phyloP scores from a whole-genome alignment of 2,329 filamentous ascomycete genomes.

The Chaetomium sp. region DNA sequence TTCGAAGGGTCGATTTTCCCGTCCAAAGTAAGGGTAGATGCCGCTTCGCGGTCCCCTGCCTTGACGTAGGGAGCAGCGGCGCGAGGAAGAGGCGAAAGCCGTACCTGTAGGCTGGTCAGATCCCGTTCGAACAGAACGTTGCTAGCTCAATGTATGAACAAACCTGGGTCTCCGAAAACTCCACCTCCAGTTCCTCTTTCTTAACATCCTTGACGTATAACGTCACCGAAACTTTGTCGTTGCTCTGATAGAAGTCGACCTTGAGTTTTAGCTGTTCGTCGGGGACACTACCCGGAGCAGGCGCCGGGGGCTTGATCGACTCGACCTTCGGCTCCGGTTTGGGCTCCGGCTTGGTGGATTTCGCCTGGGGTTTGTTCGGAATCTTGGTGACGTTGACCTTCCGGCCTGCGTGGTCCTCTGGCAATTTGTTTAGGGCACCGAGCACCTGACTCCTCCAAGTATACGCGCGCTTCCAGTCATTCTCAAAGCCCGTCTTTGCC shows the following conservation, averaged over 20 bases:
- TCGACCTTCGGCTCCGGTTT: constrained; percentile 7
- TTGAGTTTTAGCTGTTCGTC: constrained; percentile 42
- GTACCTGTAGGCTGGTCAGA: constrained; percentile 27
- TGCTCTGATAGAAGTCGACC: constrained; percentile 47
- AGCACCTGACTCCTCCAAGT: constrained; percentile 54
- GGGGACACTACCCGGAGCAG: constrained; percentile 28
- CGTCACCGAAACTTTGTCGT: constrained; percentile 42
- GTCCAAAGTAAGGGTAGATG: constrained; percentile 34
- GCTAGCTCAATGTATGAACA: not conserved
- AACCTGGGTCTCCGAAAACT: constrained; percentile 32
- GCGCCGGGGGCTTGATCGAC: constrained; percentile 4
- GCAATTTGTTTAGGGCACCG: constrained; percentile 47
- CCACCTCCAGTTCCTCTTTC: constrained; percentile 35
- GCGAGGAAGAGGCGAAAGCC: constrained; percentile 33
- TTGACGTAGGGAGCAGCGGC: constrained; percentile 32
- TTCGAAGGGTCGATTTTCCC: constrained; percentile 34
- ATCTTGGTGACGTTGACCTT: constrained; percentile 48
- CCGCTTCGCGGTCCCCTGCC: constrained; percentile 33
- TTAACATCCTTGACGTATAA: constrained; percentile 46
- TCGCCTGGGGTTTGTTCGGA: constrained; percentile 36
- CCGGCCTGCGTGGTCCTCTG: constrained; percentile 48
- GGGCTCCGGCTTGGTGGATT: constrained; percentile 27
- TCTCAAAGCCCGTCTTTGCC: constrained; percentile 30
- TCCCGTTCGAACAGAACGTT: not conserved
- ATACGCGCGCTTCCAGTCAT: constrained; percentile 47